Evolutionary conservation across 805 yeast genomes (phyloP).

Genomic region (Candida dajiaensis): DNA sequence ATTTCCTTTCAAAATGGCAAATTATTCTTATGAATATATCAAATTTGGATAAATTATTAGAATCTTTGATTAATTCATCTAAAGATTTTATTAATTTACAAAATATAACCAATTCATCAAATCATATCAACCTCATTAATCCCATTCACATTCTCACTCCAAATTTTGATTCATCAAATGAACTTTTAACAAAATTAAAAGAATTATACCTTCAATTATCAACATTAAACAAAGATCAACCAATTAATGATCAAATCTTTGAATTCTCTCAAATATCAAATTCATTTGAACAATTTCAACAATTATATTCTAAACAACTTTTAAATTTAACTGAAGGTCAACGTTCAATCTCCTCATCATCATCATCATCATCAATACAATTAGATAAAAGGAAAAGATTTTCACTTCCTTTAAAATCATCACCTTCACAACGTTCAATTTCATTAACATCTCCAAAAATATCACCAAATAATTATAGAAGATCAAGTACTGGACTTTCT

Average conservation of each 20-base stretch:
- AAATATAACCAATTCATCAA: too few relatives aligned
- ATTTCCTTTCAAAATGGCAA: neutral
- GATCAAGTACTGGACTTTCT: conserved; percentile 24
- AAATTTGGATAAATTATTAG: neutral
- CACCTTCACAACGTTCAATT: conserved; percentile 8
- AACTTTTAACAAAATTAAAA: conserved; percentile 4
- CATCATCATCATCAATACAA: neutral
- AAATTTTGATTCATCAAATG: neutral
- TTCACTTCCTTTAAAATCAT: conserved; percentile 11
- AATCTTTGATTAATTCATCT: neutral
- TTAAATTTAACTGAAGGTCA: conserved; percentile 1
- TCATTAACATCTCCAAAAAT: conserved; percentile 4
- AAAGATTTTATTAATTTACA: conserved; percentile 1
- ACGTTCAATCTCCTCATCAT: neutral
- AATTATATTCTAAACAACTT: conserved; percentile 3
- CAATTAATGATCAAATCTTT: conserved; percentile 6
- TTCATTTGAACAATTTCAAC: conserved; percentile 2
- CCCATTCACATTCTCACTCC: too few relatives aligned
- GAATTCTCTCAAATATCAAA: conserved; percentile 8
- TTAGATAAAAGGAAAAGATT: conserved; percentile 15
- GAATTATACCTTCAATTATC: conserved; percentile 6
- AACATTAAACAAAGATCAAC: conserved; percentile 2
- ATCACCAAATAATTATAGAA: conserved; percentile 14
- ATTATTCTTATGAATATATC: neutral
- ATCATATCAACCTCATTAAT: neutral